Percentiles rank a stretch among this genome's conserved stretches.
Evolutionary conservation across 1,139 yeast species (phyloP).

Genomic region (Kodamaea alishanica): DNA sequence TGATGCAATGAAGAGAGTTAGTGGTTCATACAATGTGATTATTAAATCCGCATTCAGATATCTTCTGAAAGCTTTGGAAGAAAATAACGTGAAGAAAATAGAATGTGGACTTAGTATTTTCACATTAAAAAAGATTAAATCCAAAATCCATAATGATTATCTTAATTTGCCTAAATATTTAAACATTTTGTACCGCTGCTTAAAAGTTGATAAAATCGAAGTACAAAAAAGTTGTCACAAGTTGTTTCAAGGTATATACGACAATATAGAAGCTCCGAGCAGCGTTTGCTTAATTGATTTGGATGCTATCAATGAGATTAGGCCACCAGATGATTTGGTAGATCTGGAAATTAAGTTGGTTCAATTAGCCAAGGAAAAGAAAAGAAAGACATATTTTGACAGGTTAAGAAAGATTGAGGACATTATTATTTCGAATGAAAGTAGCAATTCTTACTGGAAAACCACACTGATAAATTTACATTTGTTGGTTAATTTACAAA

Average conservation of each 20-base stretch:
- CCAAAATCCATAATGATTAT: constrained; percentile 57
- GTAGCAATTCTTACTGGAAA: constrained; percentile 64
- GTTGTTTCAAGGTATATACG: constrained; percentile 46
- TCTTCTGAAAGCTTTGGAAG: constrained; percentile 50
- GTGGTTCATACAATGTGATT: constrained; percentile 61
- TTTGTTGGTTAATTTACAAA: constrained; percentile 53
- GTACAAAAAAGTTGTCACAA: constrained; percentile 51
- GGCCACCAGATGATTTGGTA: constrained; percentile 60
- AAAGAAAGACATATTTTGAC: constrained; percentile 42
- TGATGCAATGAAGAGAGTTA: constrained; percentile 68
- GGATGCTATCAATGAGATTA: constrained; percentile 45
- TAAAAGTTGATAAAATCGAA: constrained; percentile 55
- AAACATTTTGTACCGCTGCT: constrained; percentile 51
- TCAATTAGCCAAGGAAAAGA: constrained; percentile 54
- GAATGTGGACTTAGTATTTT: constrained; percentile 67
- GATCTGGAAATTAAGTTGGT: constrained; percentile 56
- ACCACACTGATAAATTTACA: constrained; percentile 53
- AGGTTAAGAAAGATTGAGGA: constrained; percentile 43
- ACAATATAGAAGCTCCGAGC: constrained; percentile 55
- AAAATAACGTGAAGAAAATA: constrained; percentile 51
- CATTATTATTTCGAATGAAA: constrained; percentile 36
- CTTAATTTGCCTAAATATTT: constrained; percentile 47
- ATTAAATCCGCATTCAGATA: constrained; percentile 48
- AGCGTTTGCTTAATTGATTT: constrained; percentile 53
- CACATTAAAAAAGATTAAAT: constrained; percentile 48